These are phyloP conservation scores for Trichoderma semiorbis DNA, from an alignment of 2,329 filamentous ascomycete genomes.

Conservation along the genomic window DNA sequence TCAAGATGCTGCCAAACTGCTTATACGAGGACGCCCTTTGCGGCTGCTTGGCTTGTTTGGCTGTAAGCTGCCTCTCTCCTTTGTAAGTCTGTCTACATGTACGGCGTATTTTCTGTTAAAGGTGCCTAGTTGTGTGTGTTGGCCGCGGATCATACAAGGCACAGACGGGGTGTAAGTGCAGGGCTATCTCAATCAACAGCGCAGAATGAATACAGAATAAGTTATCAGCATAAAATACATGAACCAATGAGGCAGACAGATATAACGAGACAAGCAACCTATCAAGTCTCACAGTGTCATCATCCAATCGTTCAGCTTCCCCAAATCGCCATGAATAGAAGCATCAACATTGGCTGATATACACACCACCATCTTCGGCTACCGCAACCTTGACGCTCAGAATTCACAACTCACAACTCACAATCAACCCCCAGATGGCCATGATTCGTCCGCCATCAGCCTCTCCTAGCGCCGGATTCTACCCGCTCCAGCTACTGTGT, in stretches of 20 bases:
- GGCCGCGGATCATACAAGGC: neutral
- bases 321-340: neutral
- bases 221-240: neutral
- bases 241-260: neutral
- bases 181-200: neutral
- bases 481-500: neutral
- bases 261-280: neutral
- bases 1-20: neutral
- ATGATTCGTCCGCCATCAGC: neutral
- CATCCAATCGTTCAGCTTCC: neutral
- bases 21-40: neutral
- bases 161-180: neutral
- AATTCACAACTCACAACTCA: neutral
- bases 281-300: neutral
- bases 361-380: neutral
- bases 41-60: neutral
- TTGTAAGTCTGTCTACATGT: neutral
- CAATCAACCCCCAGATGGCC: neutral
- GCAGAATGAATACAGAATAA: neutral
- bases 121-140: neutral
- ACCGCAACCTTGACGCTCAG: neutral
- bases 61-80: neutral
- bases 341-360: neutral
- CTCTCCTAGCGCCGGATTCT: neutral
- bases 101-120: neutral